Base-by-base conservation (phyloP, 257 asterid species). In the Solanum microdontum region DNA sequence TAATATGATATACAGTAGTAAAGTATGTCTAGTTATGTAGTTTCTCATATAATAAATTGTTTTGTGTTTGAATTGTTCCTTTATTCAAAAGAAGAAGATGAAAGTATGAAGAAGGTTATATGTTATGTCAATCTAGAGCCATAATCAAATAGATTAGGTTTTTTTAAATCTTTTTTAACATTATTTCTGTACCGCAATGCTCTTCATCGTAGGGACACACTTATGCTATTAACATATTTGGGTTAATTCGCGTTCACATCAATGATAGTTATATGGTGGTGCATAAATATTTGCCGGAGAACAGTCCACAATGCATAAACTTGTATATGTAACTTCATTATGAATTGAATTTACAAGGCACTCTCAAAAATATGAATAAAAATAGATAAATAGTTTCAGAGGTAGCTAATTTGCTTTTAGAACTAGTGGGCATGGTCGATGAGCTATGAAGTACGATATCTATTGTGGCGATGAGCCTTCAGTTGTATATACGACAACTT, bases 381-480 rank as follows among this genome's bases (percentile, higher is more conserved):
- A 36, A 75, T 15, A 37, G 10, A 36, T 5, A 37, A 36, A 21
- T 75, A 75, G 3, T 37, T 3, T 75, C 55, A 75, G 26, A 36
- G 11, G 21, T 10, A 74, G 82, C 19, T 36, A 37, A 74, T 34
- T 21, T 74, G 30, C 82, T 21, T 8, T 21, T 74, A 34, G 30
- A 36, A 34, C 48, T 74, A 74, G 13, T 32, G 60, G 48, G 82
- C 85, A 68, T 62, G 86, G 45, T 48, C 83, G 80, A 87, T 51
- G 64, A 91, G 82, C 87, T 60, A 69, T 5, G 91, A 92, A 87
- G 93, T 92, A 87, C 58, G 89, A 90, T 93, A 96, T 91, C 98
- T 87, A 34, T 93, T 94, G 87, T 90, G 89, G 83, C 94, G 90
- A 88, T 94, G 94, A 80, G 86, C 90, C 85, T 87, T 87, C 90